Base-by-base conservation (phyloP, 257 asterid species). In the Forsythia viridissima region DNA sequence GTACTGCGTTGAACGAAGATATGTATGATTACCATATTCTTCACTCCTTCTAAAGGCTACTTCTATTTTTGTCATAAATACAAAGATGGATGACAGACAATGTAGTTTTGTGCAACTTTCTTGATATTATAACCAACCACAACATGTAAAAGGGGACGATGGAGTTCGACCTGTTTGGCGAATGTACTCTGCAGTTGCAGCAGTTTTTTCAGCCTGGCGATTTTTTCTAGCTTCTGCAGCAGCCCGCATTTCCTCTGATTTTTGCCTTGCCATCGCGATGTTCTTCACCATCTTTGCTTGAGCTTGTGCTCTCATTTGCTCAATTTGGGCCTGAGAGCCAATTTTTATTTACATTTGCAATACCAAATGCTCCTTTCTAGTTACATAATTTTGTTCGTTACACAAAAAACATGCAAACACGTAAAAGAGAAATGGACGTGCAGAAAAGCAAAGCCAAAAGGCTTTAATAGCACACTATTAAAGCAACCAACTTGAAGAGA, bases 211-310 rank as follows among this genome's bases (percentile, higher is more conserved):
- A n/a, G 99, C 97, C 77, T 86, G 92, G 40, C 79, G 85, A 41
- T 82, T 86, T 79, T 86, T 93, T 70, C 86, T 89, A 67, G 91
- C 92, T 90, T 96, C 98, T 11, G 98, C 97, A 51, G 84, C 81
- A 3, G 90, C 90, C 2, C 97, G 89, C 78, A 91, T 93, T 80
- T 92, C 93, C 84, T 91, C 99, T 30, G 96, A 89, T 76, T 80
- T 93, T 79, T 91, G 98, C 81, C 93, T 92, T 37, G 98, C 94
- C 93, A 89, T 63, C 52, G 97, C 96, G 16, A 95, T 85, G 86
- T 93, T 93, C 92, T 93, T 92, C 79, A 83, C 93, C 94, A 93
- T 92, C 85, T 92, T 91, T 39, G 96, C 97, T 78, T 93, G 94
- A 67, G 97, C 94, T 36, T 91, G 93, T 46, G 94, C 95, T 85